These are phyloP conservation scores for Vigna angularis DNA, from an alignment of 306 rosid species.

Conservation along the genomic window DNA sequence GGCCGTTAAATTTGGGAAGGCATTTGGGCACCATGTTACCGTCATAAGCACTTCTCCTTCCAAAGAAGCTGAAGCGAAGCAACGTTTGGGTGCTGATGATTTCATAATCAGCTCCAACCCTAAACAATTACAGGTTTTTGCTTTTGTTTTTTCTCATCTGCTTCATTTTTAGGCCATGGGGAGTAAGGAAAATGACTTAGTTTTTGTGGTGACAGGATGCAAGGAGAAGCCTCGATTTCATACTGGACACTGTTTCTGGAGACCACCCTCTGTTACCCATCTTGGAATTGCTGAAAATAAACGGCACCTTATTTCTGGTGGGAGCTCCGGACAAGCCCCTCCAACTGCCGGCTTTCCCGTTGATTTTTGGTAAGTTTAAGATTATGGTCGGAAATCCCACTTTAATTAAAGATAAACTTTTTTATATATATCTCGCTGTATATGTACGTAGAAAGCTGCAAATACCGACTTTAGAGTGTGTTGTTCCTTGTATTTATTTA, in stretches of 20 bases:
- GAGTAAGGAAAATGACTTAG: too few species aligned
- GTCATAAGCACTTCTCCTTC: slow-evolving; percentile 79
- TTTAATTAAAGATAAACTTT: too few species aligned
- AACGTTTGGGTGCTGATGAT: slow-evolving; percentile 68
- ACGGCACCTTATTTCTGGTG: slow-evolving; percentile 62
- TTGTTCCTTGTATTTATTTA: too few species aligned
- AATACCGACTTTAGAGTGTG: too few species aligned
- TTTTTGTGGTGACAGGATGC: slow-evolving; percentile 44
- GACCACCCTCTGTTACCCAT: slow-evolving; percentile 59
- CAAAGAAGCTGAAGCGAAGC: slow-evolving; percentile 67
- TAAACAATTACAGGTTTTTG: slow-evolving; percentile 53
- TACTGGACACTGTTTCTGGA: slow-evolving; percentile 72
- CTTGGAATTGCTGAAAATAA: slow-evolving; percentile 72
- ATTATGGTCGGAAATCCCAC: too few species aligned
- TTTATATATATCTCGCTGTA: too few species aligned
- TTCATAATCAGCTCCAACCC: slow-evolving; percentile 66
- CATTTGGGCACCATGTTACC: slow-evolving; percentile 80
- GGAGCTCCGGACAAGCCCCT: slow-evolving; percentile 79
- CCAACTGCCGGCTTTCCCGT: slow-evolving; percentile 65
- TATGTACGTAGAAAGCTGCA: too few species aligned
- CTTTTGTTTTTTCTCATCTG: too few species aligned
- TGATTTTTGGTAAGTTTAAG: slow-evolving; percentile 64
- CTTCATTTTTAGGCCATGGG: too few species aligned
- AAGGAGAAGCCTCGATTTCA: slow-evolving; percentile 59
- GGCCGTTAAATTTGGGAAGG: slow-evolving; percentile 80